Evolutionary conservation across 75 land plant genomes (phyloP).

Genomic region (Pinus albicaulis): DNA sequence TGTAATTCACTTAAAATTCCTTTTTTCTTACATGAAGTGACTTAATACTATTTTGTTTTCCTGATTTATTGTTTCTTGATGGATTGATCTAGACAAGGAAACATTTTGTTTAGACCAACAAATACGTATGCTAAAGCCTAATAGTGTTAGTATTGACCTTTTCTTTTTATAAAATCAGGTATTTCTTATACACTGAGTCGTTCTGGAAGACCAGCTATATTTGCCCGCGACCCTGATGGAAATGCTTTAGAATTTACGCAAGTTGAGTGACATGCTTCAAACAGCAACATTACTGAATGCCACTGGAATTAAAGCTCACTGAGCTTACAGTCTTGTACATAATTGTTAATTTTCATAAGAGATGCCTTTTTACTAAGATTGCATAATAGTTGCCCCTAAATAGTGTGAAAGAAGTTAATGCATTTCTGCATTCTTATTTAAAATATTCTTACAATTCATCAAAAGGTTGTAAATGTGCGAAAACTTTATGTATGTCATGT

Average conservation of each 20-base stretch:
- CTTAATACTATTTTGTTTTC: background rate
- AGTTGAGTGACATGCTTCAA: conserved; percentile 6
- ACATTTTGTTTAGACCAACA: background rate
- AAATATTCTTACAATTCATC: background rate
- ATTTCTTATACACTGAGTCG: conserved; percentile 78
- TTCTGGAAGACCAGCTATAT: conserved; percentile 90
- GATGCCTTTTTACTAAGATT: background rate
- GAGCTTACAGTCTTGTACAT: background rate
- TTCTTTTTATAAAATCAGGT: conserved; percentile 29
- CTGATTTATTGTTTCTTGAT: background rate
- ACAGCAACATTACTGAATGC: background rate
- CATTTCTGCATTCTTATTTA: background rate
- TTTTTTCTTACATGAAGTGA: background rate
- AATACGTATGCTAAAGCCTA: background rate
- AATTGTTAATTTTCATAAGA: background rate
- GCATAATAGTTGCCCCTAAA: background rate
- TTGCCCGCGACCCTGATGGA: conserved; percentile 92
- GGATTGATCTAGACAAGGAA: too few species aligned
- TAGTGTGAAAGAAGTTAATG: background rate
- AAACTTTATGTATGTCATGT: background rate
- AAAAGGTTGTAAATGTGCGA: background rate
- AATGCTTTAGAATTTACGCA: conserved; percentile 90
- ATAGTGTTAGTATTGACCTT: background rate
- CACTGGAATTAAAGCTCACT: background rate
- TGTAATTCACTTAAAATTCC: background rate